Percentiles rank a stretch among this genome's conserved stretches.
phyloP scores from a whole-genome alignment of 2,329 filamentous ascomycete species.

The Teratosphaeria gauchensis region DNA sequence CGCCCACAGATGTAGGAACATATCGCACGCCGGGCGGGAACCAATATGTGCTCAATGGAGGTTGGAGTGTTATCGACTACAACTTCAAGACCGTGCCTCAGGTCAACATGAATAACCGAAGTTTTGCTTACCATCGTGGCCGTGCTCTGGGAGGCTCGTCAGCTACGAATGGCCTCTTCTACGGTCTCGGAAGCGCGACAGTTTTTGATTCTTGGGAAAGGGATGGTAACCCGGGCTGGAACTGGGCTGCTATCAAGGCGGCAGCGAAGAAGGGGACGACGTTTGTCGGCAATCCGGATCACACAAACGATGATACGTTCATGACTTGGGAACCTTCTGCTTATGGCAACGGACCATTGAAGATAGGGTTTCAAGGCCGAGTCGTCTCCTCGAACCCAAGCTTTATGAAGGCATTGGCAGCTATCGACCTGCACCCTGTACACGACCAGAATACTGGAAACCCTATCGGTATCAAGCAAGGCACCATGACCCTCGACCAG shows the following conservation, averaged over 20 bases:
- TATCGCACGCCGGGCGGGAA: neutral
- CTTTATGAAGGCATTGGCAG: constrained; percentile 13
- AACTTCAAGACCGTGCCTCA: constrained; percentile 1
- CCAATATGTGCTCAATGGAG: neutral
- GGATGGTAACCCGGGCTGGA: constrained; percentile 9
- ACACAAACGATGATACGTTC: neutral
- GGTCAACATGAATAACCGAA: neutral
- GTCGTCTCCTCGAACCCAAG: constrained; percentile 6
- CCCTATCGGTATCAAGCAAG: neutral
- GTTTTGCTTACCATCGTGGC: constrained; percentile 4
- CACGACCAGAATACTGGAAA: neutral
- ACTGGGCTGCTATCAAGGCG: neutral
- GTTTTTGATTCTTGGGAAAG: constrained; percentile 29
- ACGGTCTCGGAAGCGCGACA: constrained; percentile 20
- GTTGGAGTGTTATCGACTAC: neutral
- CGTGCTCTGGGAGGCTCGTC: neutral
- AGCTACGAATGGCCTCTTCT: constrained; percentile 12
- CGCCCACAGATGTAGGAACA: neutral
- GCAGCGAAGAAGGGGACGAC: neutral
- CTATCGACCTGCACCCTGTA: constrained; percentile 8
- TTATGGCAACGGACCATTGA: constrained; percentile 14
- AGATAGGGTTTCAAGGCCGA: constrained; percentile 7
- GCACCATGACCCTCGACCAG: neutral
- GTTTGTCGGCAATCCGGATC: neutral
- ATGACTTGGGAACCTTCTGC: neutral